A percentile compares a stretch with the other conserved stretches of the same genome.
Evolutionary conservation across 306 rosid genomes (phyloP).

Genomic region (Vigna mungo): DNA sequence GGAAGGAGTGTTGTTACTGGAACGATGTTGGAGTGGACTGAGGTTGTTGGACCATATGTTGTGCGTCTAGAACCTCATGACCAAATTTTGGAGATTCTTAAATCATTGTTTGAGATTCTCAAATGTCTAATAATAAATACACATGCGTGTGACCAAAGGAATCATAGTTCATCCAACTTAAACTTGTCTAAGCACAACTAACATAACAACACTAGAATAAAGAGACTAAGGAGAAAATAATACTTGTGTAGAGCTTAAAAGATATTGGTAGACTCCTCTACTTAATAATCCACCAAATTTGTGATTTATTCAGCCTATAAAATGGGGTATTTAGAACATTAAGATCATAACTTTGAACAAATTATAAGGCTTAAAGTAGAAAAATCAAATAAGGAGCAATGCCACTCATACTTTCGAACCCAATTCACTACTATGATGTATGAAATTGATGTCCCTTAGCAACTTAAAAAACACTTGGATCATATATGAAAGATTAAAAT

Average conservation of each 20-base stretch:
- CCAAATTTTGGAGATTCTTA: too few species aligned
- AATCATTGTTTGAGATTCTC: too few species aligned
- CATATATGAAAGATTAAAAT: slow-evolving; percentile 63
- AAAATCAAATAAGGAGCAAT: neutral
- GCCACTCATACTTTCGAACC: slow-evolving; percentile 81
- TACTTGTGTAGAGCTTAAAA: slow-evolving; percentile 95
- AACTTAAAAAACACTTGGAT: slow-evolving; percentile 74
- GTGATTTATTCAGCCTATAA: slow-evolving; percentile 79
- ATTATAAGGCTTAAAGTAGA: neutral
- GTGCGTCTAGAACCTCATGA: too few species aligned
- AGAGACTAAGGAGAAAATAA: slow-evolving; percentile 14
- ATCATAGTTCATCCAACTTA: slow-evolving; percentile 1
- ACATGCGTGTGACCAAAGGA: neutral
- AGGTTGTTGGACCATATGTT: too few species aligned
- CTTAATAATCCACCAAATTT: slow-evolving; percentile 85
- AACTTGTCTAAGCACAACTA: neutral
- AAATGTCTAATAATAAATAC: neutral
- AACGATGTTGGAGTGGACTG: too few species aligned
- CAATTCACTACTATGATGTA: slow-evolving; percentile 81
- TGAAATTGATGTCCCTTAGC: slow-evolving; percentile 76
- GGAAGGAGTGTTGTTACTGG: too few species aligned
- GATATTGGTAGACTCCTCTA: slow-evolving; percentile 82
- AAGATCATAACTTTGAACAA: neutral
- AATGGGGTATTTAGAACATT: slow-evolving; percentile 36
- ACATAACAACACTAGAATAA: neutral